These are phyloP conservation scores for Amanita muscaria DNA, from an alignment of 768 basidiomycete genomes.

Conservation along the genomic window DNA sequence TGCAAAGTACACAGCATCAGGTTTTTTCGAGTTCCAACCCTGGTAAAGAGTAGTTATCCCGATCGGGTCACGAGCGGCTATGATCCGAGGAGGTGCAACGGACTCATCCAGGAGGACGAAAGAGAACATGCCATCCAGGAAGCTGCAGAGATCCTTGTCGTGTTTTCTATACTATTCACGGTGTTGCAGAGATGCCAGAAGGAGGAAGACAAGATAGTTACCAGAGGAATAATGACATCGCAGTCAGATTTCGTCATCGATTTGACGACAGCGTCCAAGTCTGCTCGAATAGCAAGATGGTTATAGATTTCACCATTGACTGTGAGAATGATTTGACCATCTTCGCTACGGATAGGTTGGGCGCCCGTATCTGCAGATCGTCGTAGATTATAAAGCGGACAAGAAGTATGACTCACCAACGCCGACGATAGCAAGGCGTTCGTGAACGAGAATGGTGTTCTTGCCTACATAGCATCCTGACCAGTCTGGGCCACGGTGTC, in stretches of 20 bases:
- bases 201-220: constrained; percentile 23
- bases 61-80: constrained; percentile 94
- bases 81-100: constrained; percentile 78
- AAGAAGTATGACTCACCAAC: constrained; percentile 56
- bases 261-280: constrained; percentile 51
- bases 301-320: constrained; percentile 99
- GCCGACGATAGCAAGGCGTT: constrained; percentile 95
- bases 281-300: constrained; percentile 71
- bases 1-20: constrained; percentile 83
- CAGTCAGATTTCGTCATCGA: constrained; percentile 99
- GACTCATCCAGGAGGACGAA: constrained; percentile 95
- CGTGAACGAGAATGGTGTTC: constrained; percentile 80
- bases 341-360: constrained; percentile 84
- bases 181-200: not conserved
- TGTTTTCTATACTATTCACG: constrained; percentile 68
- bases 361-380: constrained; percentile 79
- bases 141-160: constrained; percentile 64
- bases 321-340: constrained; percentile 74
- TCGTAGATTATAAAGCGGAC: not conserved
- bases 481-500: constrained; percentile 98
- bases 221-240: constrained; percentile 92
- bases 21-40: constrained; percentile 80
- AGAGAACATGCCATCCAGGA: constrained; percentile 98
- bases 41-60: constrained; percentile 99
- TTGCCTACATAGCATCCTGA: constrained; percentile 89